Percentiles rank a stretch among this genome's conserved stretches.
Evolutionary conservation across 257 asterid genomes (phyloP).

Genomic region (Capsicum chinense): DNA sequence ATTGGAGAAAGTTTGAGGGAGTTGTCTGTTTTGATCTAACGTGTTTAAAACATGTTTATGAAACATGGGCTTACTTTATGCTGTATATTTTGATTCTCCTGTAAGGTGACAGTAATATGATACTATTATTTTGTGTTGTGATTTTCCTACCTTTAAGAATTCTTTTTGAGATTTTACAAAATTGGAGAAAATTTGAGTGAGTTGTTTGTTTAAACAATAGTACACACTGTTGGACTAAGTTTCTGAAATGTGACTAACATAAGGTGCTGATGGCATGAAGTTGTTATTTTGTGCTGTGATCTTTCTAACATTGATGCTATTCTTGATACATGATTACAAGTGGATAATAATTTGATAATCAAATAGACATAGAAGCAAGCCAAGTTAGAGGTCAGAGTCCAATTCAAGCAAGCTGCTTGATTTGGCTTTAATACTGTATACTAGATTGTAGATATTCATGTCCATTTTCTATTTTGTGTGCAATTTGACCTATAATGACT

Average conservation of each 20-base stretch:
- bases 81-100: not conserved
- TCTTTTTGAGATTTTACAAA: not conserved
- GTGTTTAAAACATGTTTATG: not conserved
- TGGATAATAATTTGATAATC: not conserved
- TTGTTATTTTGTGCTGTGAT: not conserved
- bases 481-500: conserved; percentile 6
- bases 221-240: not conserved
- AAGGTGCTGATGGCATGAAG: not conserved
- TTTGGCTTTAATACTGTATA: not conserved
- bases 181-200: conserved; percentile 4
- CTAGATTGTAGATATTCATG: not conserved
- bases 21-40: not conserved
- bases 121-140: not conserved
- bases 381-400: not conserved
- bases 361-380: not conserved
- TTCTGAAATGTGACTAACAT: not conserved
- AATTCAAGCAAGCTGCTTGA: not conserved
- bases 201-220: not conserved
- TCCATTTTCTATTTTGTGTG: not conserved
- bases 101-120: not conserved
- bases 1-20: not conserved
- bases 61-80: not conserved
- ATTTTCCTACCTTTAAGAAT: not conserved
- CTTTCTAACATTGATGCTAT: not conserved
- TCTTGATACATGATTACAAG: not conserved